These are phyloP conservation scores for Lonicera japonica DNA, from an alignment of 129 eudicot species.

Conservation along the genomic window DNA sequence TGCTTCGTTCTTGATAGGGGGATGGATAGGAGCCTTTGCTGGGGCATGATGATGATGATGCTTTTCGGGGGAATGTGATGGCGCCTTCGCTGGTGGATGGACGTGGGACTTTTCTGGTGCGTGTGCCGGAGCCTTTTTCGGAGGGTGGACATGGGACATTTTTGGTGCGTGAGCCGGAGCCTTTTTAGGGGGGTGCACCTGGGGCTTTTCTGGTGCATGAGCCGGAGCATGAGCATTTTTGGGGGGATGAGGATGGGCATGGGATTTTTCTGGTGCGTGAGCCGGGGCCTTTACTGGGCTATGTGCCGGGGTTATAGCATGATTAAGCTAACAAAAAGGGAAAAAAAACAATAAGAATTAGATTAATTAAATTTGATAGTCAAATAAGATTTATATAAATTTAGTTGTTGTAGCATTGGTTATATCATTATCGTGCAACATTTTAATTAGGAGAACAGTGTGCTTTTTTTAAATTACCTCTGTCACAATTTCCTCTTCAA, in stretches of 20 bases:
- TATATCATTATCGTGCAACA: neutral
- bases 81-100: constrained; percentile 8
- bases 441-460: neutral
- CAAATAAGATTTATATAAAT: no score
- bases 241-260: neutral
- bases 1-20: constrained; percentile 7
- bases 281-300: constrained; percentile 6
- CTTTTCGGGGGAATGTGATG: neutral
- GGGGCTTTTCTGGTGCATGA: neutral
- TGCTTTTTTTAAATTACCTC: constrained; percentile 15
- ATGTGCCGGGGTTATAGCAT: constrained; percentile 1
- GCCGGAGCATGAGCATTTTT: no score
- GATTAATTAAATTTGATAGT: no score
- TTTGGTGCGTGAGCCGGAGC: neutral
- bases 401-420: neutral
- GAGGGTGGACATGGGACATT: neutral
- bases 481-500: constrained; percentile 5
- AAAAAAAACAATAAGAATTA: neutral
- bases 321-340: neutral
- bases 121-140: constrained; percentile 2
- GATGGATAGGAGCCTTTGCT: constrained; percentile 9
- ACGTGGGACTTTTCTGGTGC: constrained; percentile 7
- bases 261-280: neutral
- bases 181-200: neutral
- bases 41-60: constrained; percentile 9